Evolutionary conservation across 768 basidiomycete genomes (phyloP).

Genomic region (Melanogaster broomeanus): DNA sequence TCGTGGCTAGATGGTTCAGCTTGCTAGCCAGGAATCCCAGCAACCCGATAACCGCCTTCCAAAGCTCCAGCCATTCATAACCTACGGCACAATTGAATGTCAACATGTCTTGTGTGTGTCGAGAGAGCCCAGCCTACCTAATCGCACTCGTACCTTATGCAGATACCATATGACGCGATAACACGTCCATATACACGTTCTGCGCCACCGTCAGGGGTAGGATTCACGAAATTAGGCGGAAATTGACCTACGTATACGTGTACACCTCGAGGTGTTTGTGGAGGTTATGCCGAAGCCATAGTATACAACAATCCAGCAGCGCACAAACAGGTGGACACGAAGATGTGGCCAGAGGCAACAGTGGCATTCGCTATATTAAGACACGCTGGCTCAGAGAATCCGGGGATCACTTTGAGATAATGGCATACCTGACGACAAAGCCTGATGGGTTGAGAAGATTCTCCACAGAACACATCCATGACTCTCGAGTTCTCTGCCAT

Average conservation of each 20-base stretch:
- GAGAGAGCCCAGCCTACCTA: slow-evolving; percentile 44
- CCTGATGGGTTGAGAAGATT: slow-evolving; percentile 43
- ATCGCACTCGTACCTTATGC: slow-evolving; percentile 50
- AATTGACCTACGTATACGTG: slow-evolving; percentile 53
- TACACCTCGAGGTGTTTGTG: slow-evolving; percentile 60
- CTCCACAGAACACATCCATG: slow-evolving; percentile 47
- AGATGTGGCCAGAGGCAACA: slow-evolving; percentile 42
- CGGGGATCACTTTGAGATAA: neutral
- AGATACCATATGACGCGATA: slow-evolving; percentile 59
- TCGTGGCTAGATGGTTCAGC: slow-evolving; percentile 51
- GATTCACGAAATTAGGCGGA: neutral
- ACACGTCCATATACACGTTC: slow-evolving; percentile 57
- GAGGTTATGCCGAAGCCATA: slow-evolving; percentile 73
- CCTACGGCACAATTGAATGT: slow-evolving; percentile 37
- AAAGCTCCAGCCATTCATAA: slow-evolving; percentile 68
- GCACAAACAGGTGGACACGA: slow-evolving; percentile 54
- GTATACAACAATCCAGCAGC: slow-evolving; percentile 64
- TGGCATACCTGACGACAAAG: slow-evolving; percentile 63
- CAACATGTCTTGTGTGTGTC: neutral
- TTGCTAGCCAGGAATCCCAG: slow-evolving; percentile 59
- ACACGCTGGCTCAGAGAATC: neutral
- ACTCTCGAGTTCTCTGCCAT: slow-evolving; percentile 51
- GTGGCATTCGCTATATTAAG: slow-evolving; percentile 48
- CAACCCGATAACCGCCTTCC: slow-evolving; percentile 56
- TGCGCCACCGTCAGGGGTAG: slow-evolving; percentile 23